Evolutionary conservation across 2,329 filamentous ascomycete genomes (phyloP), one percentile per base, ranked within the genome.

Genomic region (Arthrobotrys pseudoclavata): DNA sequence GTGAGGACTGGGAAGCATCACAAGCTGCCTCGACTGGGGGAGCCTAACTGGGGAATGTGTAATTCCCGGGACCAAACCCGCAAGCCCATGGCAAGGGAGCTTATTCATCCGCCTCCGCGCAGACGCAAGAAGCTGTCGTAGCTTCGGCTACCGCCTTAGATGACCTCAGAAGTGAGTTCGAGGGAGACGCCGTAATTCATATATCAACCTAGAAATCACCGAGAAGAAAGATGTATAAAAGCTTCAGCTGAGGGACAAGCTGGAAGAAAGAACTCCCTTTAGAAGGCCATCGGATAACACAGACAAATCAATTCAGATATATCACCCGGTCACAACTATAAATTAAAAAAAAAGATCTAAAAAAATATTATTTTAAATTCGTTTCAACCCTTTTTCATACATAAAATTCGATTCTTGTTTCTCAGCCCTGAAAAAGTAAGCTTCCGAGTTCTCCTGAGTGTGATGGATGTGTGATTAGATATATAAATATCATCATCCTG

Each of bases 211-310:
- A 70, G 72, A 70, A 34, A 20, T n/a, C 9, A 29, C 9, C 53
- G 53, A 18, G 18, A n/a, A 40, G 29, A 18, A 37, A 29, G 3
- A 29, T 57, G 29, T 76, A 69, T 69, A 76, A 69, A 61, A 57
- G 42, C 70, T 75, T 75, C 70, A 75, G 6, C 53, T 31, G 53
- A 47, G 26, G 45, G 34, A 63, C 47, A 26, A 29, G 24, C 42
- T 29, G 18, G 12, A 48, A 69, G 18, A 63, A 31, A 63, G 50
- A 29, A 52, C 40, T 53, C 66, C 29, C 47, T 66, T 76, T 76
- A 20, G 64, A 76, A 76, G 61, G 45, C 72, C 72, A 76, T 70
- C 72, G 72, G 72, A 76, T 76, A 70, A 76, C 72, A 76, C 50
- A 70, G 66, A 63, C 60, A 66, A 52, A 37, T 37, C 52, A 53